Percentiles rank a stretch among this genome's conserved stretches.
Conservation (phyloP, 768 basidiomycete genomes). For the Nevesoporus exiguus region DNA sequence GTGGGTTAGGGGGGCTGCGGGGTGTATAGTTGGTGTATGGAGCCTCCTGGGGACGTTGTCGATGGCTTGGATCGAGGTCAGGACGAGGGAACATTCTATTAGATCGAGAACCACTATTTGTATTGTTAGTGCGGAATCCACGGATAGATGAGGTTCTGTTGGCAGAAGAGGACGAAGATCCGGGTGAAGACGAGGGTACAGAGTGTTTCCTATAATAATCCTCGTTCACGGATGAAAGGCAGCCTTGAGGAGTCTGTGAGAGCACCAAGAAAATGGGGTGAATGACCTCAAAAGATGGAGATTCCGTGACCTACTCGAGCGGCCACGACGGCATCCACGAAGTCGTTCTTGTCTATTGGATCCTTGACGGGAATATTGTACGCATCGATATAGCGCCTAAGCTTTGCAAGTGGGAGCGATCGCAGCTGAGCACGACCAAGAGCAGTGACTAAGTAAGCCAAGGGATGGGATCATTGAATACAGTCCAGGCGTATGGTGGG, state of each 20-base stretch:
- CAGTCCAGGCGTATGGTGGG: not conserved
- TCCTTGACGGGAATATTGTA: slow-evolving; percentile 63
- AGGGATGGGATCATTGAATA: not conserved
- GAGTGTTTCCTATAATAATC: slow-evolving; percentile 38
- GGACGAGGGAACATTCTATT: slow-evolving; percentile 53
- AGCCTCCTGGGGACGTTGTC: slow-evolving; percentile 22
- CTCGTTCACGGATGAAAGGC: slow-evolving; percentile 58
- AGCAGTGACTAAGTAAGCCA: slow-evolving; percentile 56
- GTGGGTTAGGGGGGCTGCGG: slow-evolving; percentile 10
- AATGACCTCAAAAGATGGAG: not conserved
- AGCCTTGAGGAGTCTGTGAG: slow-evolving; percentile 55
- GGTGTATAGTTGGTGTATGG: slow-evolving; percentile 15
- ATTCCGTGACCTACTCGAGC: slow-evolving; percentile 42
- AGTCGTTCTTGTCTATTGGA: slow-evolving; percentile 74
- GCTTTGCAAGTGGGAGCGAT: slow-evolving; percentile 51
- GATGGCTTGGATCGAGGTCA: slow-evolving; percentile 52
- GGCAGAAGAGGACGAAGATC: slow-evolving; percentile 14
- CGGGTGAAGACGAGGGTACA: slow-evolving; percentile 18
- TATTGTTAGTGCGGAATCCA: slow-evolving; percentile 4
- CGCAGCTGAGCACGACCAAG: slow-evolving; percentile 56
- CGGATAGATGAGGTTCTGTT: slow-evolving; percentile 17
- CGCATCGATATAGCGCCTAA: slow-evolving; percentile 66
- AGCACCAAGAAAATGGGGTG: not conserved
- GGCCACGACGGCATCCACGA: slow-evolving; percentile 60
- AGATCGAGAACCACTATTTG: slow-evolving; percentile 22